Conservation (phyloP, 345 rosid species). For the Camelina sativa region DNA sequence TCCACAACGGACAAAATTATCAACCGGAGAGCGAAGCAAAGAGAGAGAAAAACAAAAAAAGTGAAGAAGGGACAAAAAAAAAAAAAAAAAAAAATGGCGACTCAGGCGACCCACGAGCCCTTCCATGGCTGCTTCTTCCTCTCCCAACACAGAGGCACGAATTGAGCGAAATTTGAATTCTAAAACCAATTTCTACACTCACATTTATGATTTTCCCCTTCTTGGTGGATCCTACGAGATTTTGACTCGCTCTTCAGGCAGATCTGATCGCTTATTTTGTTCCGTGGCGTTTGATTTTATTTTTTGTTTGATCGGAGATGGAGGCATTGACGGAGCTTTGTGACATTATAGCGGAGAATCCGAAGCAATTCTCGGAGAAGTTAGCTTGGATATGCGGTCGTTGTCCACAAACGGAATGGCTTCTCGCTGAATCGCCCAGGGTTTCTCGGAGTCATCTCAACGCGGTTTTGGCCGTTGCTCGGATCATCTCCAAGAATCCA, state of each 20-base stretch:
- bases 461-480: slow-evolving; percentile 78
- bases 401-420: slow-evolving; percentile 77
- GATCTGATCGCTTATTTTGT: slow-evolving; percentile 35
- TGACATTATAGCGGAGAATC: slow-evolving; percentile 77
- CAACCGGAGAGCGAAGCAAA: neutral
- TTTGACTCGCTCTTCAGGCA: slow-evolving; percentile 37
- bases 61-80: no score
- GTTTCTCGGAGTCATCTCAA: slow-evolving; percentile 87
- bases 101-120: slow-evolving; percentile 29
- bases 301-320: slow-evolving; percentile 47
- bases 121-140: slow-evolving; percentile 40
- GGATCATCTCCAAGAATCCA: slow-evolving; percentile 71
- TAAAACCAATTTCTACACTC: neutral
- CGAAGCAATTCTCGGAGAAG: slow-evolving; percentile 79
- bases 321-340: slow-evolving; percentile 86
- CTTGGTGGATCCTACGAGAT: slow-evolving; percentile 31
- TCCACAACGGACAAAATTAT: slow-evolving; percentile 35
- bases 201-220: slow-evolving; percentile 22
- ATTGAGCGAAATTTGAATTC: slow-evolving; percentile 1
- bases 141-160: slow-evolving; percentile 23
- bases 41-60: no score
- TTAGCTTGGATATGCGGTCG: slow-evolving; percentile 89
- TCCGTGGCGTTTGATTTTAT: slow-evolving; percentile 1
- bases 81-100: slow-evolving; percentile 26
- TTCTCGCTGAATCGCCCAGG: slow-evolving; percentile 69